A percentile compares a stretch with the other conserved stretches of the same genome.
These are phyloP conservation scores for Xylaria sp. DNA, from an alignment of 2,329 filamentous ascomycete species.

Conservation along the genomic window DNA sequence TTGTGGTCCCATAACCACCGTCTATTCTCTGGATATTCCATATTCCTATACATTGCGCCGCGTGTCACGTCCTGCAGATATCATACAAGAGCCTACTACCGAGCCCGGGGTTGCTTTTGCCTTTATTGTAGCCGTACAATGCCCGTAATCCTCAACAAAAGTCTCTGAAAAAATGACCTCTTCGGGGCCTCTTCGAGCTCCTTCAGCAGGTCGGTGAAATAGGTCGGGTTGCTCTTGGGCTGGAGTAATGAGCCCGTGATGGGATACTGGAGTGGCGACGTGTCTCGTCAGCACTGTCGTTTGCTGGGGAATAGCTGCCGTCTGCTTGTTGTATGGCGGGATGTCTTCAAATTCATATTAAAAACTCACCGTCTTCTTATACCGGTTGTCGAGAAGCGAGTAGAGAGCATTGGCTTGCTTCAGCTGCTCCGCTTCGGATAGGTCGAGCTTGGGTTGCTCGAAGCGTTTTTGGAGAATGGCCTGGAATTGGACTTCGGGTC, in stretches of 20 bases:
- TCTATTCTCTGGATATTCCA: background rate
- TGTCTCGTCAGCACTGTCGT: constrained; percentile 12
- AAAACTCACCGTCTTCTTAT: constrained; percentile 61
- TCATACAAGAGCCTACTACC: constrained; percentile 18
- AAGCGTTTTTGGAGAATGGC: constrained; percentile 62
- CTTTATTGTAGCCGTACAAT: constrained; percentile 66
- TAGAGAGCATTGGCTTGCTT: constrained; percentile 69
- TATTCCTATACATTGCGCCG: background rate
- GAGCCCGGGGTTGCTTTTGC: background rate
- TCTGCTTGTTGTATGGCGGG: background rate
- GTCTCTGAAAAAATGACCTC: constrained; percentile 62
- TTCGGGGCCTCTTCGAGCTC: constrained; percentile 72
- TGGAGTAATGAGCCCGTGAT: constrained; percentile 62
- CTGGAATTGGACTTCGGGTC: constrained; percentile 71
- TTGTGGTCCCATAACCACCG: background rate
- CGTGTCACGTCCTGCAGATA: constrained; percentile 13
- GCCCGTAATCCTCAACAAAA: constrained; percentile 66
- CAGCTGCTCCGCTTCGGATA: constrained; percentile 60
- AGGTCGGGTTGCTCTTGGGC: constrained; percentile 71
- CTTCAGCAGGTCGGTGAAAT: constrained; percentile 68
- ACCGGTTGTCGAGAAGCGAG: constrained; percentile 68
- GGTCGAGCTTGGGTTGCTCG: constrained; percentile 46
- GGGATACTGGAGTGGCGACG: constrained; percentile 53
- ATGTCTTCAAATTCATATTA: background rate
- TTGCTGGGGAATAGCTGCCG: background rate